Conservation (phyloP, 208 protist genomes). For the Leishmania arabica region DNA sequence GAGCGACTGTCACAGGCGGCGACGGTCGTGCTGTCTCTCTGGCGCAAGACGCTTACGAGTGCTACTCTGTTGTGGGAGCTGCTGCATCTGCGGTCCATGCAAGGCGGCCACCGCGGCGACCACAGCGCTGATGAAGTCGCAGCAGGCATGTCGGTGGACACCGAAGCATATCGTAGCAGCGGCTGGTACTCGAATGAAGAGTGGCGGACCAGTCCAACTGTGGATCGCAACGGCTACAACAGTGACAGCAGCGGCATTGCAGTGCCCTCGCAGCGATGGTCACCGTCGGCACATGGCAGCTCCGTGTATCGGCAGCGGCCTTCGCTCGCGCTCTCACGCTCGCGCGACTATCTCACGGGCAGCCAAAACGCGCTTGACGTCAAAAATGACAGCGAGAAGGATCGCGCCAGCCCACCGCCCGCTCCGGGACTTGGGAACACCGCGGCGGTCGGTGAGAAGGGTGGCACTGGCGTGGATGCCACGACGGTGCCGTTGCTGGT, state of each 20-base stretch:
- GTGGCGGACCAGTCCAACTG: neutral
- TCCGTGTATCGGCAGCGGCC: neutral
- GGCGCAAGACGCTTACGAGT: conserved; percentile 34
- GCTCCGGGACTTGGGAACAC: neutral
- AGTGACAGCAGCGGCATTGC: neutral
- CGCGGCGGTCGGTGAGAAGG: neutral
- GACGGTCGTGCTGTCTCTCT: conserved; percentile 25
- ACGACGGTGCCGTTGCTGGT: conserved; percentile 17
- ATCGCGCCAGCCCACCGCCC: neutral
- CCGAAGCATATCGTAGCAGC: neutral
- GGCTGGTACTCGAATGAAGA: neutral
- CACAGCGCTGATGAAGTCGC: neutral
- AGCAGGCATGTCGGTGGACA: neutral
- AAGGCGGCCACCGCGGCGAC: neutral
- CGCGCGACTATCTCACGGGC: neutral
- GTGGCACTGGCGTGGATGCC: neutral
- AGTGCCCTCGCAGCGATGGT: neutral
- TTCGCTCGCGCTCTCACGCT: neutral
- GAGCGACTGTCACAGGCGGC: conserved; percentile 29
- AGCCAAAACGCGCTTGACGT: neutral
- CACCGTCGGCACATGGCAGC: neutral
- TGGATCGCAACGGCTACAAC: neutral
- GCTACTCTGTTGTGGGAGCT: conserved; percentile 26
- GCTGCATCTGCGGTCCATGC: conserved; percentile 21
- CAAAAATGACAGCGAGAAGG: neutral